A percentile compares a stretch with the other conserved stretches of the same genome.
These are phyloP conservation scores for Echinochloa phyllopogon DNA, from an alignment of 176 grass and related monocot genomes.

Conservation along the genomic window DNA sequence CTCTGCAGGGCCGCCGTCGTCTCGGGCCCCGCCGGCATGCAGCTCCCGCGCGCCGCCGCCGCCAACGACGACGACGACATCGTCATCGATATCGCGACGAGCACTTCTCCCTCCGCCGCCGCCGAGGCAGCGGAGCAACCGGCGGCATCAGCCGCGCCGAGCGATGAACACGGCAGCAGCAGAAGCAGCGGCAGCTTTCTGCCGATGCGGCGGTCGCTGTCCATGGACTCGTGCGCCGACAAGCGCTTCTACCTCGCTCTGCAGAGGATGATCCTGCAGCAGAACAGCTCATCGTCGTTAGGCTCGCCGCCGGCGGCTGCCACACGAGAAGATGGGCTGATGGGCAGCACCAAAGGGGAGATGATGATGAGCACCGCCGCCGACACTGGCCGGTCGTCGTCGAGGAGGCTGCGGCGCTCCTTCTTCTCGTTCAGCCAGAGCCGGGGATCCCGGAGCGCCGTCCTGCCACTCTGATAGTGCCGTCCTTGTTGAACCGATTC, in stretches of 20 bases:
- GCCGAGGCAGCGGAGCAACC: background rate
- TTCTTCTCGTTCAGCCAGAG: slow-evolving; percentile 57
- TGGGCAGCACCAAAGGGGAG: slow-evolving; percentile 13
- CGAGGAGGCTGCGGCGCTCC: slow-evolving; percentile 30
- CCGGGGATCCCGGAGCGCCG: slow-evolving; percentile 27
- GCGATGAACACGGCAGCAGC: background rate
- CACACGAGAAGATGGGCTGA: no score
- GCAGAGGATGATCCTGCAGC: slow-evolving; percentile 52
- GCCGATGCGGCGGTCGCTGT: slow-evolving; percentile 71
- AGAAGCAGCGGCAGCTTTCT: background rate
- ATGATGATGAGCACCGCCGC: no score
- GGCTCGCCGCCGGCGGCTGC: no score
- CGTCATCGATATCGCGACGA: background rate
- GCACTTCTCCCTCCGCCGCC: background rate
- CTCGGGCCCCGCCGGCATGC: background rate
- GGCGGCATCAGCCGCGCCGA: no score
- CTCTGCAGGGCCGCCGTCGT: slow-evolving; percentile 72
- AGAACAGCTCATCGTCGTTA: background rate
- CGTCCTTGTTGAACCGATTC: no score
- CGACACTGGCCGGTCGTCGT: background rate
- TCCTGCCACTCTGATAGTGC: slow-evolving; percentile 35
- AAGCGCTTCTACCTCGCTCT: slow-evolving; percentile 65
- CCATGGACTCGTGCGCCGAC: slow-evolving; percentile 71
- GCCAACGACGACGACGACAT: slow-evolving; percentile 28
- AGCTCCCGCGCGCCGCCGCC: background rate